Percentiles rank a stretch among this genome's conserved stretches.
Evolutionary conservation across 208 protist species (phyloP).

Genomic region (Crithidia thermophila): DNA sequence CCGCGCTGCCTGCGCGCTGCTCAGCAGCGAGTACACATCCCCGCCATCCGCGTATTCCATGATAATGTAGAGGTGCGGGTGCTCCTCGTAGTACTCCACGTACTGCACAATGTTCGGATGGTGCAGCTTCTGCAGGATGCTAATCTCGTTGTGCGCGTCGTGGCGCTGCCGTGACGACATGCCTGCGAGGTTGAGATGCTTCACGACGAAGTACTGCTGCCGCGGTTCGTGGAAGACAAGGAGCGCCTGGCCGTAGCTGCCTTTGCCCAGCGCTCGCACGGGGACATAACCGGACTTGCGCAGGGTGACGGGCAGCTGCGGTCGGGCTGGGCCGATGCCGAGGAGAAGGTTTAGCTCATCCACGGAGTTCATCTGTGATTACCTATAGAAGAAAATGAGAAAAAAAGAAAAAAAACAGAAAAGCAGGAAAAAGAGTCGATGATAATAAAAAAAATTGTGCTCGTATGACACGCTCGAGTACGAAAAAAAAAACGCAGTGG

Average conservation of each 20-base stretch:
- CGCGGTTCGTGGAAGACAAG: conserved; percentile 70
- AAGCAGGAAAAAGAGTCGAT: not conserved
- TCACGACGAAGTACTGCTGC: conserved; percentile 76
- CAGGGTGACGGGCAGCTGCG: conserved; percentile 74
- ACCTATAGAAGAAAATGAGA: conserved; percentile 1
- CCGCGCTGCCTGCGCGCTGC: conserved; percentile 24
- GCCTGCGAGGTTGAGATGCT: conserved; percentile 82
- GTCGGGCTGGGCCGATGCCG: conserved; percentile 76
- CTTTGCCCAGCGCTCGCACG: conserved; percentile 83
- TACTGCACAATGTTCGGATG: conserved; percentile 92
- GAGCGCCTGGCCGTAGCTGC: conserved; percentile 84
- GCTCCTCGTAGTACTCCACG: conserved; percentile 82
- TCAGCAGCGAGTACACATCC: conserved; percentile 75
- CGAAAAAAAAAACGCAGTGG: not conserved
- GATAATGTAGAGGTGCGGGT: conserved; percentile 86
- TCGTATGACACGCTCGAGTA: too few species aligned
- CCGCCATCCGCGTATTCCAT: conserved; percentile 93
- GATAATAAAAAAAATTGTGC: too few species aligned
- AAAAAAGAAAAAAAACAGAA: not conserved
- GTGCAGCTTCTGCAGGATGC: conserved; percentile 78
- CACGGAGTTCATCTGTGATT: conserved; percentile 69
- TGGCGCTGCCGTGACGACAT: conserved; percentile 75
- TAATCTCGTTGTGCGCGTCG: conserved; percentile 85
- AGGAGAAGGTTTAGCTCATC: conserved; percentile 90
- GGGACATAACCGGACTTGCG: conserved; percentile 65